These are phyloP conservation scores for Myriosclerotinia curreyana DNA, from an alignment of 2,329 filamentous ascomycete genomes.

Conservation along the genomic window DNA sequence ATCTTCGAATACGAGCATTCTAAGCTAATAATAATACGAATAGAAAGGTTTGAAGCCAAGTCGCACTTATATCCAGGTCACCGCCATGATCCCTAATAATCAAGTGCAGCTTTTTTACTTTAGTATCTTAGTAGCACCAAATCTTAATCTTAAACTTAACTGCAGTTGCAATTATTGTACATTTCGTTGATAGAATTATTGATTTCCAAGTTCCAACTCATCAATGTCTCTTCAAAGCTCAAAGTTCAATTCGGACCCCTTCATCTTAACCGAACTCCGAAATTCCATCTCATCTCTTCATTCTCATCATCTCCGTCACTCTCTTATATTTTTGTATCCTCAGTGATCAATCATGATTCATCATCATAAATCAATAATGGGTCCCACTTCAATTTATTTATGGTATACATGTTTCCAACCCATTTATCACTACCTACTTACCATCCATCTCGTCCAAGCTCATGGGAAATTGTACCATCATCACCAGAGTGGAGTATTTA, in stretches of 20 bases:
- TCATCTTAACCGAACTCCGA: constrained; percentile 17
- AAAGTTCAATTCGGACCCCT: background rate
- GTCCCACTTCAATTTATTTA: background rate
- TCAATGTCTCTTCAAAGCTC: background rate
- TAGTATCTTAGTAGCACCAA: background rate
- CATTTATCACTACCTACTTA: constrained; percentile 8
- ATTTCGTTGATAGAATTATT: background rate
- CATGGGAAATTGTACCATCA: constrained; percentile 7
- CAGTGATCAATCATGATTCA: background rate
- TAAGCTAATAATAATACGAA: background rate
- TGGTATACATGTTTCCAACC: background rate
- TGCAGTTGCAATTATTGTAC: background rate
- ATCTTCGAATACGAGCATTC: background rate
- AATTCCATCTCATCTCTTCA: background rate
- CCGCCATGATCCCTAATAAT: no score
- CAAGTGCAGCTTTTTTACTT: background rate
- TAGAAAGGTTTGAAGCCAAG: constrained; percentile 8
- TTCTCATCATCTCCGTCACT: background rate
- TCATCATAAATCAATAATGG: background rate
- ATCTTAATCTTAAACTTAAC: background rate
- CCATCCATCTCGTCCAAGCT: constrained; percentile 4
- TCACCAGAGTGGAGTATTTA: constrained; percentile 1
- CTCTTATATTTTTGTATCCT: background rate
- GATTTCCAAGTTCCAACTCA: background rate
- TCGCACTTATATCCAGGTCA: background rate